A percentile compares a stretch with the other conserved stretches of the same genome.
These are phyloP conservation scores for Xerocomus brunneocitrinus DNA, from an alignment of 768 basidiomycete species.

Conservation along the genomic window DNA sequence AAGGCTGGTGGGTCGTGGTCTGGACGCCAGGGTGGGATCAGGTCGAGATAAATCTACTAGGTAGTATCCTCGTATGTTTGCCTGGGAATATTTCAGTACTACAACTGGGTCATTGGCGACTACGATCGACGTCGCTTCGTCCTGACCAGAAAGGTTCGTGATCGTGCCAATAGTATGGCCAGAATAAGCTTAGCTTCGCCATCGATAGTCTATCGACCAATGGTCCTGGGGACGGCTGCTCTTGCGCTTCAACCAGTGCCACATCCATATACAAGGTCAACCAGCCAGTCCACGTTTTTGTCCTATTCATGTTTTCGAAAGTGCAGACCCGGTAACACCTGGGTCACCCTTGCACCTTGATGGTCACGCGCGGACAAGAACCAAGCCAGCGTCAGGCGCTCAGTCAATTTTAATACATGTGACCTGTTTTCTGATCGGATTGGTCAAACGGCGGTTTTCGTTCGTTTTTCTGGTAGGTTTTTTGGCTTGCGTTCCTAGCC, in stretches of 20 bases:
- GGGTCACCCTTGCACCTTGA: slow-evolving; percentile 1
- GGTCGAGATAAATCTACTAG: too few species aligned
- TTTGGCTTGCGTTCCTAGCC: slow-evolving; percentile 17
- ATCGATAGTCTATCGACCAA: slow-evolving; percentile 20
- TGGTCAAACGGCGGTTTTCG: slow-evolving; percentile 10
- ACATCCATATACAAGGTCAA: background rate
- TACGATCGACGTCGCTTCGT: slow-evolving; percentile 11
- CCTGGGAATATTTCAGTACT: background rate
- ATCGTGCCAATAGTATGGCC: slow-evolving; percentile 3
- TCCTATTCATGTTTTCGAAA: background rate
- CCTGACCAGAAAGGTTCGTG: slow-evolving; percentile 1
- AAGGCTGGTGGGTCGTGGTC: background rate
- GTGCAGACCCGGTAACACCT: background rate
- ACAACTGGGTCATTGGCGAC: slow-evolving; percentile 1
- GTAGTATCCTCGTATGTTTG: background rate
- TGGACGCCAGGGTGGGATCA: too few species aligned
- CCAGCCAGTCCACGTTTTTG: slow-evolving; percentile 1
- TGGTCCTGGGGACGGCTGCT: slow-evolving; percentile 10
- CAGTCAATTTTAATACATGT: slow-evolving; percentile 6
- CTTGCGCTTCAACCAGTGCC: slow-evolving; percentile 5
- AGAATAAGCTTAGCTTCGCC: slow-evolving; percentile 1
- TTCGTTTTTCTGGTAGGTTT: slow-evolving; percentile 13
- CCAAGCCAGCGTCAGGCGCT: slow-evolving; percentile 1
- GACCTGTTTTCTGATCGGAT: slow-evolving; percentile 9
- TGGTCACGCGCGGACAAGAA: slow-evolving; percentile 1